Evolutionary conservation across 306 rosid species (phyloP).

Genomic region (Vachellia collinsii): DNA sequence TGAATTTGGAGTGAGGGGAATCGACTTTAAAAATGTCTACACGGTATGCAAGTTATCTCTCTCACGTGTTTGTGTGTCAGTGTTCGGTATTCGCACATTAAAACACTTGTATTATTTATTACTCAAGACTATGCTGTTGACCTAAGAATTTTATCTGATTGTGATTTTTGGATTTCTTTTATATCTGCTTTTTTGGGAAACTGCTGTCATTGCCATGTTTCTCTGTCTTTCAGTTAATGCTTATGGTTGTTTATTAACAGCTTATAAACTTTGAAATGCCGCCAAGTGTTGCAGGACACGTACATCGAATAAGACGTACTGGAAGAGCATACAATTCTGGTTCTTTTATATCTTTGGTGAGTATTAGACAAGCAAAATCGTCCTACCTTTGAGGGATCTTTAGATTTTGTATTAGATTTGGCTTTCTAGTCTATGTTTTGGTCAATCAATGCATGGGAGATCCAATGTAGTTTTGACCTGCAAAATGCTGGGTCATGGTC

Average conservation of each 20-base stretch:
- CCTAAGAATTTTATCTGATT: not conserved
- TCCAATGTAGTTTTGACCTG: constrained; percentile 18
- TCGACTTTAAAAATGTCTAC: constrained; percentile 89
- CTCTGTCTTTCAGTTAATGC: constrained; percentile 24
- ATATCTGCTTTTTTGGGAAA: constrained; percentile 15
- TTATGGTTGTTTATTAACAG: constrained; percentile 47
- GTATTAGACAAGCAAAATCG: constrained; percentile 39
- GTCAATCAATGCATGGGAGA: constrained; percentile 26
- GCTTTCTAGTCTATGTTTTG: not conserved
- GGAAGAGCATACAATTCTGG: constrained; percentile 95
- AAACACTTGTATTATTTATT: not conserved
- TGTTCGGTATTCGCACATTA: constrained; percentile 23
- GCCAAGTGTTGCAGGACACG: constrained; percentile 69
- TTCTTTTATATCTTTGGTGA: constrained; percentile 87
- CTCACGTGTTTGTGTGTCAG: constrained; percentile 2
- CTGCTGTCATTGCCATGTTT: constrained; percentile 14
- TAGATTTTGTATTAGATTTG: constrained; percentile 18
- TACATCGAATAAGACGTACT: constrained; percentile 95
- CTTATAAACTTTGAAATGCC: constrained; percentile 96
- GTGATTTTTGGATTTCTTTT: constrained; percentile 23
- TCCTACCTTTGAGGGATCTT: constrained; percentile 4
- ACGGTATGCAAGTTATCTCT: constrained; percentile 64
- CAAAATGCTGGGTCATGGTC: constrained; percentile 22
- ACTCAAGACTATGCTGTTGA: constrained; percentile 10
- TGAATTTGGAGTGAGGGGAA: constrained; percentile 96